Evolutionary conservation across 495 filamentous ascomycete species (phyloP).

Genomic region (Hypoxylon cercidicola): DNA sequence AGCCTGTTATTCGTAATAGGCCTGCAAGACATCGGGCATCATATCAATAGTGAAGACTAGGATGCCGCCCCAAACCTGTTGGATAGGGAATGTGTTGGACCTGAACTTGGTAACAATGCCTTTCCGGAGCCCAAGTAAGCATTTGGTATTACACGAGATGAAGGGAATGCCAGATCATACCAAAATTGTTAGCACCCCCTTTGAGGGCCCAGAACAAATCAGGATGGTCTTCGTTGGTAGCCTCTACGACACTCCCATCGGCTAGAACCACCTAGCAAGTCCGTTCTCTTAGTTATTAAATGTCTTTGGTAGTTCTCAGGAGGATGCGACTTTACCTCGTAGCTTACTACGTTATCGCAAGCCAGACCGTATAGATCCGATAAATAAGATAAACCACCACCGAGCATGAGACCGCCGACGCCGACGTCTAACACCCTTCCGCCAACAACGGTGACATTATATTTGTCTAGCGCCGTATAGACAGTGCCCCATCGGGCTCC

Average conservation of each 20-base stretch:
- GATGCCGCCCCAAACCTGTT: constrained; percentile 34
- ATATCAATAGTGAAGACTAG: constrained; percentile 17
- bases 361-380: constrained; percentile 25
- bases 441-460: constrained; percentile 46
- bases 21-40: constrained; percentile 9
- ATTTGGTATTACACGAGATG: constrained; percentile 46
- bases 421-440: constrained; percentile 48
- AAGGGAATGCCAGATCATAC: constrained; percentile 41
- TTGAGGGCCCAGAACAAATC: constrained; percentile 53
- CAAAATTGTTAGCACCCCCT: constrained; percentile 58
- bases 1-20: constrained; percentile 27
- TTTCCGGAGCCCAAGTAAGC: background rate
- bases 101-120: constrained; percentile 55
- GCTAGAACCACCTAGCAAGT: constrained; percentile 64
- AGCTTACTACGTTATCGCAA: constrained; percentile 57
- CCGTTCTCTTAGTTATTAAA: background rate
- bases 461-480: constrained; percentile 42
- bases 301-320: background rate
- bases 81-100: constrained; percentile 34
- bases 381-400: constrained; percentile 44
- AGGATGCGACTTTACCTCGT: constrained; percentile 38
- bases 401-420: constrained; percentile 54
- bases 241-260: constrained; percentile 61
- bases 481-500: constrained; percentile 46
- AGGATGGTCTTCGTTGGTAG: constrained; percentile 47